Percentiles rank a stretch among this genome's conserved stretches.
phyloP scores from a whole-genome alignment of 805 yeast genomes.

The Candida methanosorbosa region DNA sequence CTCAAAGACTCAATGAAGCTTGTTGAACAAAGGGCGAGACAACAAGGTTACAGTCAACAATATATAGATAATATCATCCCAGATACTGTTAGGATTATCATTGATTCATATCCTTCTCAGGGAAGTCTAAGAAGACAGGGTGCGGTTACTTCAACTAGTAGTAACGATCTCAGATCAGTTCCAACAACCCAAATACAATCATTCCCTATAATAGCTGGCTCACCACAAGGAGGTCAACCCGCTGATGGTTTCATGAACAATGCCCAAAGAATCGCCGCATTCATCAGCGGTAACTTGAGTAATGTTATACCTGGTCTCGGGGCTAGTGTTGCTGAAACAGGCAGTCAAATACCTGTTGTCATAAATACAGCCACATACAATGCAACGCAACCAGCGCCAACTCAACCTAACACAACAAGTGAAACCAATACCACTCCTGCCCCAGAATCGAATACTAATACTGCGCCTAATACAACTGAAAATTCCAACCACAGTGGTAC shows the following conservation, averaged over 20 bases:
- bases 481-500: neutral
- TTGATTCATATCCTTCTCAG: slow-evolving; percentile 12
- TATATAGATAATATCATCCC: slow-evolving; percentile 20
- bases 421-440: neutral
- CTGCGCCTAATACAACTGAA: neutral
- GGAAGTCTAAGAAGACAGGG: neutral
- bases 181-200: too few species aligned
- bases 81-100: slow-evolving; percentile 11
- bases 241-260: too few species aligned
- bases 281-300: too few species aligned
- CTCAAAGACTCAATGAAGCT: slow-evolving; percentile 18
- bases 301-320: too few species aligned
- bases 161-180: too few species aligned
- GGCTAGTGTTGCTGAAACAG: too few species aligned
- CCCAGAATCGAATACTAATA: neutral
- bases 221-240: too few species aligned
- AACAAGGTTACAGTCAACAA: slow-evolving; percentile 22
- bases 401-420: neutral
- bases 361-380: neutral
- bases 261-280: too few species aligned
- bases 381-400: neutral
- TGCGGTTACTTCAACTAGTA: too few species aligned
- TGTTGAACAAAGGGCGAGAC: slow-evolving; percentile 21
- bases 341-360: neutral
- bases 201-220: too few species aligned